Evolutionary conservation across 2,329 filamentous ascomycete species (phyloP), one percentile per base, ranked within the genome.

Genomic region (Monosporascus sp.): DNA sequence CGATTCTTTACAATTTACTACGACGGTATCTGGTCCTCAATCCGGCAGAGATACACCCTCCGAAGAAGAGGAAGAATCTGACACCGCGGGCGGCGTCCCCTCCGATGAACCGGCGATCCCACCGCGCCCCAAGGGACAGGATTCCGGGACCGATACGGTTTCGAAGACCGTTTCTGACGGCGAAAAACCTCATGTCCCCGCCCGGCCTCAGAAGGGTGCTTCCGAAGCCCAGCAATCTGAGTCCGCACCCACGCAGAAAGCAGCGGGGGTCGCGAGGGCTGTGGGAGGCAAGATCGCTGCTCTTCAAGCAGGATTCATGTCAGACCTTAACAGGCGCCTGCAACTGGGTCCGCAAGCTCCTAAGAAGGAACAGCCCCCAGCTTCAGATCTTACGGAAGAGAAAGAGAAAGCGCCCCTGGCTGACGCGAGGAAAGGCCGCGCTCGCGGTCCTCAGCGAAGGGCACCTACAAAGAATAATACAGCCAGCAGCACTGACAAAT

Each of bases 281-380:
- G 79, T 80, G 44, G 89, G 89, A 9, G 83, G 84, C 62, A 97
- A 97, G 75, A 95, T 99, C 67, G 90, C 92, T 17, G 88, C 90
- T 24, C 75, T 99, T 34, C 91, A 96, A 71, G 89, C 89, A 38
- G 90, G 89, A 3, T 97, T 99, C 70, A 84, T 99, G 80, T 91
- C 85, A 45, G 93, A 97, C 65, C 75, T 99, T 42, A 96, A 97
- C 70, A 92, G 90, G 62, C 88, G 91, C 48, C 77, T 99, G 27
- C 86, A 90, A 65, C 74, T 96, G 37, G 94, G 94, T 1, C 93
- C 92, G n/a, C 85, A 89, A 61, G 83, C 79, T 9, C 82, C 85
- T 2, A 92, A 90, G 74, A 87, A 89, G 60, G 86, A 89, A 64
- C 86, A 92, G 58, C 74, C 79, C 41, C 68, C 73, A 9, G 73